These are phyloP conservation scores for Fusarium sp. DNA, from an alignment of 2,329 filamentous ascomycete species.

Conservation along the genomic window DNA sequence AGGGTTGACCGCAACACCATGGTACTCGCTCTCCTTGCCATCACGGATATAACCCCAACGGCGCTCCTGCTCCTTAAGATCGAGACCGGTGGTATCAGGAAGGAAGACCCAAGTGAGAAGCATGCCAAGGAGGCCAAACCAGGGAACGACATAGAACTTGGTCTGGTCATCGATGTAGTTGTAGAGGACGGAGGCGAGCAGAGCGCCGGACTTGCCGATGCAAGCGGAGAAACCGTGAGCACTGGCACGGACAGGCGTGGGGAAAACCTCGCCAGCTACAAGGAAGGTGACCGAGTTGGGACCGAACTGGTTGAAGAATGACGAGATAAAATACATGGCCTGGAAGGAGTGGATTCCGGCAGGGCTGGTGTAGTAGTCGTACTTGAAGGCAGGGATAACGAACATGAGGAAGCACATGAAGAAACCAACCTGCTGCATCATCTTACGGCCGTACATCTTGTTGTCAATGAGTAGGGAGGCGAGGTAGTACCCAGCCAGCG, in stretches of 20 bases:
- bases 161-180: slow-evolving; percentile 90
- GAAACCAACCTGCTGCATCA: slow-evolving; percentile 97
- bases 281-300: slow-evolving; percentile 98
- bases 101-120: slow-evolving; percentile 87
- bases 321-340: slow-evolving; percentile 97
- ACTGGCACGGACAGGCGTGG: slow-evolving; percentile 90
- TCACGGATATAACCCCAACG: slow-evolving; percentile 89
- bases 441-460: slow-evolving; percentile 95
- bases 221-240: slow-evolving; percentile 97
- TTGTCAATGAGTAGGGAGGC: slow-evolving; percentile 93
- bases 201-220: slow-evolving; percentile 87
- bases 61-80: slow-evolving; percentile 97
- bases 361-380: slow-evolving; percentile 81
- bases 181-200: slow-evolving; percentile 89
- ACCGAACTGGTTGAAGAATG: slow-evolving; percentile 99
- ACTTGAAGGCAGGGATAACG: slow-evolving; percentile 90
- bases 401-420: slow-evolving; percentile 94
- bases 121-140: slow-evolving; percentile 92
- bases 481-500: slow-evolving; percentile 88
- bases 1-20: slow-evolving; percentile 92
- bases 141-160: slow-evolving; percentile 93
- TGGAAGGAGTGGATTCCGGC: slow-evolving; percentile 89
- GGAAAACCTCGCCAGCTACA: slow-evolving; percentile 95
- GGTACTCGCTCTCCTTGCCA: slow-evolving; percentile 85
- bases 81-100: slow-evolving; percentile 95